These are phyloP conservation scores for Kuraishia ogatae DNA, from an alignment of 805 yeast genomes.

Conservation along the genomic window DNA sequence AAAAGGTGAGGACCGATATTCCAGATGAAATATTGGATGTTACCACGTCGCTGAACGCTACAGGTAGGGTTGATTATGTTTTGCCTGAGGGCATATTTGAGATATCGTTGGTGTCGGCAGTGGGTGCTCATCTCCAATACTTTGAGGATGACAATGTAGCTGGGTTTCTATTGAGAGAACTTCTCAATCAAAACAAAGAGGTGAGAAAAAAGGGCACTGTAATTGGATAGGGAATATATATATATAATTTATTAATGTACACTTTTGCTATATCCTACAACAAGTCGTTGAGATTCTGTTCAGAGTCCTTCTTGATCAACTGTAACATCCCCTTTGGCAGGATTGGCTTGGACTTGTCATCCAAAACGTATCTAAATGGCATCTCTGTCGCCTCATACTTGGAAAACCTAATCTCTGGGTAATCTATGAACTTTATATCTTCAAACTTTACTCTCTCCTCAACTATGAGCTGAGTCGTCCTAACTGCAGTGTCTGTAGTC, in stretches of 20 bases:
- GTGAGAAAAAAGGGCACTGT: not conserved
- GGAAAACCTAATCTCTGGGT: constrained; percentile 86
- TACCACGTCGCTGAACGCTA: constrained; percentile 46
- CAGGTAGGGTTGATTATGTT: constrained; percentile 77
- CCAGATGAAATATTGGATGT: constrained; percentile 20
- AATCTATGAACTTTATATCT: constrained; percentile 77
- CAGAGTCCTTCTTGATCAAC: constrained; percentile 77
- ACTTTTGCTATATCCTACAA: constrained; percentile 15
- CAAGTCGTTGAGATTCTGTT: constrained; percentile 71
- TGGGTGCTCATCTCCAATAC: constrained; percentile 84
- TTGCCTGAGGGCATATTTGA: constrained; percentile 75
- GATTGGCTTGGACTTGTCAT: constrained; percentile 59
- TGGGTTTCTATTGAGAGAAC: constrained; percentile 61
- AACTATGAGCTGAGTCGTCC: constrained; percentile 81
- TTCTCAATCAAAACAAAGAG: constrained; percentile 16
- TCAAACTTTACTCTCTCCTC: constrained; percentile 51
- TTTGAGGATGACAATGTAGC: constrained; percentile 84
- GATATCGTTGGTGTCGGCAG: constrained; percentile 67
- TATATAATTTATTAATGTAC: not conserved
- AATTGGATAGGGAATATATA: not conserved
- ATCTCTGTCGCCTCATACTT: constrained; percentile 91
- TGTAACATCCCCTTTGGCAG: constrained; percentile 89
- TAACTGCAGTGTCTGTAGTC: constrained; percentile 96
- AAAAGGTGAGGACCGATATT: constrained; percentile 16
- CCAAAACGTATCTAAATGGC: constrained; percentile 90